Evolutionary conservation across 371 early-diverging fungal species (phyloP), one percentile per base, ranked within the genome.

Genomic region (Syncephalis plumigaleata): DNA sequence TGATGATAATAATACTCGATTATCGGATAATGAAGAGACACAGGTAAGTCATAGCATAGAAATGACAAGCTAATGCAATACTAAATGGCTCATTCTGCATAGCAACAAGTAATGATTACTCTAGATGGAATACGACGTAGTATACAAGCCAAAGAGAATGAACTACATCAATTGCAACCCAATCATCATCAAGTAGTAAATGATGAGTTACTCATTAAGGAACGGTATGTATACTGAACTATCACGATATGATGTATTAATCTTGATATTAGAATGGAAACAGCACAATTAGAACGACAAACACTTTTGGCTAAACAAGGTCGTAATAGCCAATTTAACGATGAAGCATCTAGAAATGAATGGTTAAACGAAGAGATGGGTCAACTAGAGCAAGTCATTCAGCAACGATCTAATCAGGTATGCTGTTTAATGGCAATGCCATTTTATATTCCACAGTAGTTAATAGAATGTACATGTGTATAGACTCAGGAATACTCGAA

Each of bases 261-360:
- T 23, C 4, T 22, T n/a, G 8, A 7, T 24, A 18, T 4, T 44
- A 44, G 26, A 44, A 5, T 71, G 13, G 66, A 61, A 24, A 49
- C 55, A 22, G 40, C 52, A 16, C 67, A 79, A 36, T 49, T 69
- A 17, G 60, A 73, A 40, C 61, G 77, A 56, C 67, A 72, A 45
- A 57, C 60, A 5, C 71, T 92, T 3, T 71, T 78, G 54, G 75
- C 84, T 23, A 90, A 86, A 56, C 90, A 88, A 56, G 88, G 87
- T 3, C 78, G 93, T 13, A 67, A 76, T 5, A 66, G 74, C 2
- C 81, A 81, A 53, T 92, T 91, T 57, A 25, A 51, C 8, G 76
- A 58, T 51, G 70, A 75, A 46, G 58, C 51, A 0, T 80, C 84
- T 36, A 79, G 92, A 38, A 88, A 91, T 54, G 51, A 51, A 3